Evolutionary conservation across 306 rosid genomes (phyloP).

Genomic region (Gillenia trifoliata): DNA sequence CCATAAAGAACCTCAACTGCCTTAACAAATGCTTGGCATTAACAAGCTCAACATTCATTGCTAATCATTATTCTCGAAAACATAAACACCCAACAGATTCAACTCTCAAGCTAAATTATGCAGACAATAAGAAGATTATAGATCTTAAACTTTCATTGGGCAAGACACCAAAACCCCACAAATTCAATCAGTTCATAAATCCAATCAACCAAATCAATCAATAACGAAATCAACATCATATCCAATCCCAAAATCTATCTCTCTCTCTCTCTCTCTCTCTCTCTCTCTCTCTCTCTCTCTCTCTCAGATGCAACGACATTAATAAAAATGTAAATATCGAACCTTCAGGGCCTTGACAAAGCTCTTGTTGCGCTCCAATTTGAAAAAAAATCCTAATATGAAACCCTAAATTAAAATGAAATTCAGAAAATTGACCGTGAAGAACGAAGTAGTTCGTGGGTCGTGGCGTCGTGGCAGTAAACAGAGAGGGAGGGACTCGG

Average conservation of each 20-base stretch:
- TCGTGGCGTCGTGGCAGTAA: too few species aligned
- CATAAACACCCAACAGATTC: too few species aligned
- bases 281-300: background rate
- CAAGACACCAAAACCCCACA: background rate
- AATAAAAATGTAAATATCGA: background rate
- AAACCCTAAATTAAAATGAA: too few species aligned
- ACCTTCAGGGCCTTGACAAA: slow-evolving; percentile 89
- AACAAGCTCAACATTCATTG: background rate
- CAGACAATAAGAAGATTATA: too few species aligned
- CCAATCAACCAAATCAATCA: background rate
- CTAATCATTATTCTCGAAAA: background rate
- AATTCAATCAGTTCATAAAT: background rate
- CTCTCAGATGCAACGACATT: background rate
- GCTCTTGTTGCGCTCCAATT: slow-evolving; percentile 85
- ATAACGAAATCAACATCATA: slow-evolving; percentile 44
- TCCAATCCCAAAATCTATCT: slow-evolving; percentile 29
- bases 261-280: background rate
- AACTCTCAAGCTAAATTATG: background rate
- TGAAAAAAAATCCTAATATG: too few species aligned
- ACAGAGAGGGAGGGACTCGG: too few species aligned
- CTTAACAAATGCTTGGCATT: background rate
- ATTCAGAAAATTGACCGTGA: too few species aligned
- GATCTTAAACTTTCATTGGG: too few species aligned
- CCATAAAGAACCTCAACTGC: slow-evolving; percentile 17
- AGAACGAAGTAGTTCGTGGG: too few species aligned